Conservation (phyloP, 1,139 yeast species). For the Yamadazyma songkhlaensis region DNA sequence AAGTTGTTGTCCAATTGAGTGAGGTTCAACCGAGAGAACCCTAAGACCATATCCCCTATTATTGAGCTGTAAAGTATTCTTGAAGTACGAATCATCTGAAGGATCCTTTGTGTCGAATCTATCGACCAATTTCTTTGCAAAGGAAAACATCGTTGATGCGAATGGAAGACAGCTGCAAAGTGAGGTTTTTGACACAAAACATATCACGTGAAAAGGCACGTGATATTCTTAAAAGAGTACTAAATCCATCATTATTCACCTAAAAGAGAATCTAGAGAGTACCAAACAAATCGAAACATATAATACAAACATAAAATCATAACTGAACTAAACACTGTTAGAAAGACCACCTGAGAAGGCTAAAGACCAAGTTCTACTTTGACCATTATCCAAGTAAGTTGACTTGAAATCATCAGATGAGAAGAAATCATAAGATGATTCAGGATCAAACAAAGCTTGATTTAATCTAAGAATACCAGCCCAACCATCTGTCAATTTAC, state of each 20-base stretch:
- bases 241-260: too few relatives aligned
- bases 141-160: slow-evolving; percentile 62
- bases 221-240: too few relatives aligned
- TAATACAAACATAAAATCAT: slow-evolving; percentile 1
- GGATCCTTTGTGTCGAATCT: slow-evolving; percentile 53
- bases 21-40: slow-evolving; percentile 40
- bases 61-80: slow-evolving; percentile 36
- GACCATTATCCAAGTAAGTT: slow-evolving; percentile 72
- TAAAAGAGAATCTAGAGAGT: too few relatives aligned
- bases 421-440: slow-evolving; percentile 64
- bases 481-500: slow-evolving; percentile 75
- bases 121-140: slow-evolving; percentile 81
- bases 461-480: slow-evolving; percentile 75
- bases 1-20: slow-evolving; percentile 33
- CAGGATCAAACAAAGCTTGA: slow-evolving; percentile 71
- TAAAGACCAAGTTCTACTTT: slow-evolving; percentile 83
- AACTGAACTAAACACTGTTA: slow-evolving; percentile 8
- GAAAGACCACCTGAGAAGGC: slow-evolving; percentile 61
- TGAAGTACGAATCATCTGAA: slow-evolving; percentile 52
- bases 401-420: slow-evolving; percentile 34
- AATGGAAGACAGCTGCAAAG: not conserved
- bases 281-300: not conserved
- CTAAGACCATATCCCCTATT: slow-evolving; percentile 45
- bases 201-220: too few relatives aligned
- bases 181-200: slow-evolving; percentile 1